These are phyloP conservation scores for Fusarium sp. DNA, from an alignment of 2,329 filamentous ascomycete genomes.

Conservation along the genomic window DNA sequence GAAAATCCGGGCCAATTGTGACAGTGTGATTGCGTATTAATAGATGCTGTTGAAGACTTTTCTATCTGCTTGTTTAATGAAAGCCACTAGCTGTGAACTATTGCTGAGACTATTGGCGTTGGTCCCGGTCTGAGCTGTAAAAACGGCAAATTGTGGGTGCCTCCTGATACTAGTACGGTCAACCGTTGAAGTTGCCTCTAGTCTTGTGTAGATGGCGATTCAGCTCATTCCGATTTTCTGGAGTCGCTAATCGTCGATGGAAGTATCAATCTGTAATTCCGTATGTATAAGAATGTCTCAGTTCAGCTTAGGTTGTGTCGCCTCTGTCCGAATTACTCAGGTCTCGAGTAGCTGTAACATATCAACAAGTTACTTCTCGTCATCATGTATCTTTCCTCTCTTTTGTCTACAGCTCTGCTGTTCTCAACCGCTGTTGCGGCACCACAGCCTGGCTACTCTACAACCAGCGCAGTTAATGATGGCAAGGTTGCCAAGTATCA, in stretches of 20 bases:
- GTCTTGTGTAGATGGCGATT: neutral
- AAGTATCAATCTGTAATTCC: neutral
- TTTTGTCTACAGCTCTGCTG: neutral
- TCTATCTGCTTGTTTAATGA: too few relatives aligned
- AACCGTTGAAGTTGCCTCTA: neutral
- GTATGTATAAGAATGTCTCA: neutral
- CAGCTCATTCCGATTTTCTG: neutral
- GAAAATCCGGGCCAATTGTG: neutral
- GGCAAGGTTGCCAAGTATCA: neutral
- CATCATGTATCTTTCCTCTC: neutral
- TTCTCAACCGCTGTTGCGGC: neutral
- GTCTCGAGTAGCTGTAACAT: neutral
- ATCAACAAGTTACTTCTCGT: neutral
- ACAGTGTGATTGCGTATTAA: neutral
- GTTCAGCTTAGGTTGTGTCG: neutral
- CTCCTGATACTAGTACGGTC: neutral
- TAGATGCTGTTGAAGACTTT: neutral
- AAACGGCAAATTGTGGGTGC: neutral
- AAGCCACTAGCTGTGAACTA: neutral
- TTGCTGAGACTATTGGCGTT: neutral
- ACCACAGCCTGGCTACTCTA: neutral
- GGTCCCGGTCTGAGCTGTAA: accelerated
- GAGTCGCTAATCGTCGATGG: neutral
- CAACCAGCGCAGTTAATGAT: accelerated
- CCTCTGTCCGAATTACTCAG: accelerated